These are phyloP conservation scores for Lachancea nothofagi DNA, from an alignment of 805 yeast species.

Conservation along the genomic window DNA sequence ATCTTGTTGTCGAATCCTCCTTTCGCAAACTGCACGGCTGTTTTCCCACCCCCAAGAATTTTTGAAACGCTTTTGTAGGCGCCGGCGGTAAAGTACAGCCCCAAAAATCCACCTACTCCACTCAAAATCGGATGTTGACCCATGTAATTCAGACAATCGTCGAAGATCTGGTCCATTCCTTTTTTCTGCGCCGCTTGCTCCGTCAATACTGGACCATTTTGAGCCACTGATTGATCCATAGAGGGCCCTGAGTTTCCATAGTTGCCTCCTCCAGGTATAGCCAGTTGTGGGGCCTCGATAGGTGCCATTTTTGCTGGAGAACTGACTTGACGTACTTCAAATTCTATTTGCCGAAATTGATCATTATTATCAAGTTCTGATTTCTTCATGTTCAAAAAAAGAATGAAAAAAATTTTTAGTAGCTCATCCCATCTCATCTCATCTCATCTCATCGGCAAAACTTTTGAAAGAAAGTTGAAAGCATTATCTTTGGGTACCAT, in stretches of 20 bases:
- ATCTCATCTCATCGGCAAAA: constrained; percentile 13
- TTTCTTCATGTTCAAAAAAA: background rate
- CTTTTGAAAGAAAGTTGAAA: background rate
- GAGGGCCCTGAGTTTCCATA: constrained; percentile 10
- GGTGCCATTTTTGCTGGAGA: constrained; percentile 6
- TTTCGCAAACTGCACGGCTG: constrained; percentile 48
- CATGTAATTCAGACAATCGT: constrained; percentile 51
- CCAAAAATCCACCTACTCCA: constrained; percentile 61
- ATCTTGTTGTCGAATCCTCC: constrained; percentile 93
- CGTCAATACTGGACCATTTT: constrained; percentile 12
- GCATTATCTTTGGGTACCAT: too few relatives aligned
- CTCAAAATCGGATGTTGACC: constrained; percentile 74
- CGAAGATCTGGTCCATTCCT: constrained; percentile 57
- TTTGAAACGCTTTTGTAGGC: constrained; percentile 44
- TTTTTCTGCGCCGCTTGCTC: constrained; percentile 24
- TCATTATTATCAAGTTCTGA: background rate
- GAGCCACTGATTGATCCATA: background rate
- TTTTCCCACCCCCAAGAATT: constrained; percentile 56
- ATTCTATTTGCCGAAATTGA: background rate
- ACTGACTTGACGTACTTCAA: background rate
- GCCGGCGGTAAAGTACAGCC: constrained; percentile 62
- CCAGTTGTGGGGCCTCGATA: constrained; percentile 26
- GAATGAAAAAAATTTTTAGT: constrained; percentile 8
- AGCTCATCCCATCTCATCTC: constrained; percentile 25
- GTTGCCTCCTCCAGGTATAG: constrained; percentile 22